phyloP scores from a whole-genome alignment of 2,329 filamentous ascomycete species.

The Phyllosticta citribraziliensis region DNA sequence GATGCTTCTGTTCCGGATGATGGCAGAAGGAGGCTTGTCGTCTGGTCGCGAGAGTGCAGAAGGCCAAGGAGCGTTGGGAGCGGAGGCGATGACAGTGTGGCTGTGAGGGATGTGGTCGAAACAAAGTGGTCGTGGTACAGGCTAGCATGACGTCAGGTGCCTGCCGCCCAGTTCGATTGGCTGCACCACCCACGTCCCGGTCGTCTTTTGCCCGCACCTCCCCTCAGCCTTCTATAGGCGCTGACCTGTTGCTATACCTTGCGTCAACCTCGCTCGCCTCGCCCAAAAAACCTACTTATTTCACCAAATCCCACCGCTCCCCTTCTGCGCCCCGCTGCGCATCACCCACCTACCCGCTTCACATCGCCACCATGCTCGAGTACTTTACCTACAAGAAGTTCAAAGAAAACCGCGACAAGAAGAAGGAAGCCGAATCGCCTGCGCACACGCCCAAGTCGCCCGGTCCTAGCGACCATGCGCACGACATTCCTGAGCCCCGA shows the following conservation, averaged over 20 bases:
- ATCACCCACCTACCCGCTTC: background rate
- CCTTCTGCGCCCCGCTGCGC: background rate
- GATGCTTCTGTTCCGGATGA: too few relatives aligned
- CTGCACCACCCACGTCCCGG: too few relatives aligned
- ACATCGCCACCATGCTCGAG: conserved; percentile 16
- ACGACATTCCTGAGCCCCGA: conserved; percentile 11
- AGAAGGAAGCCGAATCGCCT: conserved; percentile 19
- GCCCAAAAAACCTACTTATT: background rate
- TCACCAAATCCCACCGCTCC: background rate
- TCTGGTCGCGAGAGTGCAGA: background rate
- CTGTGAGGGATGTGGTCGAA: background rate
- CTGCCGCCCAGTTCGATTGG: background rate
- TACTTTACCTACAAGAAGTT: conserved; percentile 35
- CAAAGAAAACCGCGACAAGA: conserved; percentile 22
- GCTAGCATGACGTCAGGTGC: background rate
- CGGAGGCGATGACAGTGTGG: background rate
- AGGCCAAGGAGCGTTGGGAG: background rate
- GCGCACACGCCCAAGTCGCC: conserved; percentile 6
- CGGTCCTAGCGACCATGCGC: conserved; percentile 15
- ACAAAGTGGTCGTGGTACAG: background rate
- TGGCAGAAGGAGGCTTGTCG: too few relatives aligned
- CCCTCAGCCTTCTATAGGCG: background rate
- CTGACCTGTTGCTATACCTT: background rate
- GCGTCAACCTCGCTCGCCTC: background rate
- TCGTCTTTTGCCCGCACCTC: background rate